phyloP scores from a whole-genome alignment of 495 filamentous ascomycete genomes.

The Penicillium coprophilum region DNA sequence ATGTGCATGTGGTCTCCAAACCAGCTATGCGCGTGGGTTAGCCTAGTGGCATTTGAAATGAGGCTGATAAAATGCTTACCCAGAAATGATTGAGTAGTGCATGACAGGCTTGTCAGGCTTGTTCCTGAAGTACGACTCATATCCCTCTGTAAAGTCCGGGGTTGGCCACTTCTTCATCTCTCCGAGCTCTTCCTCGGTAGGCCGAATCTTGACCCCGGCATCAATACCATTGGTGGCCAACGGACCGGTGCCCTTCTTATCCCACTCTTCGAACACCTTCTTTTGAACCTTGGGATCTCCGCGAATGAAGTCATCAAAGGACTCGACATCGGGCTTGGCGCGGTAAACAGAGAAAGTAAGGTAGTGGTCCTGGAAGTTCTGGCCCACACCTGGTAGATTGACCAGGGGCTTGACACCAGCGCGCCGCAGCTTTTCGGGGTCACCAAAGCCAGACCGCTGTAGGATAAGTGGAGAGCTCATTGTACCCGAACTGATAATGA shows the following conservation, averaged over 20 bases:
- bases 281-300: constrained; percentile 71
- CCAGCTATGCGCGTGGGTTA: constrained; percentile 23
- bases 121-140: constrained; percentile 81
- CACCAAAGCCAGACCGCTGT: constrained; percentile 68
- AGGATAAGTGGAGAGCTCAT: constrained; percentile 76
- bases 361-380: constrained; percentile 86
- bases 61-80: constrained; percentile 32
- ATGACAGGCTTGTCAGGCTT: constrained; percentile 86
- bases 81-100: constrained; percentile 72
- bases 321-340: constrained; percentile 74
- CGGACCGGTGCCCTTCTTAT: constrained; percentile 74
- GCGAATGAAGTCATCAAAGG: constrained; percentile 78
- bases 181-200: constrained; percentile 66
- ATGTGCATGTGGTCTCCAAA: constrained; percentile 68
- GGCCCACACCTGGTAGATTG: constrained; percentile 77
- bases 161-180: constrained; percentile 66
- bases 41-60: background rate
- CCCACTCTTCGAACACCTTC: constrained; percentile 72
- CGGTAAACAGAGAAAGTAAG: constrained; percentile 74
- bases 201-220: constrained; percentile 76
- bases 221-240: constrained; percentile 85
- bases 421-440: constrained; percentile 69
- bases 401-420: constrained; percentile 71
- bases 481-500: constrained; percentile 78
- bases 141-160: constrained; percentile 64